Evolutionary conservation across 140 eudicot genomes (phyloP), one percentile per base, ranked within the genome.

Genomic region (Flaveria floridana): DNA sequence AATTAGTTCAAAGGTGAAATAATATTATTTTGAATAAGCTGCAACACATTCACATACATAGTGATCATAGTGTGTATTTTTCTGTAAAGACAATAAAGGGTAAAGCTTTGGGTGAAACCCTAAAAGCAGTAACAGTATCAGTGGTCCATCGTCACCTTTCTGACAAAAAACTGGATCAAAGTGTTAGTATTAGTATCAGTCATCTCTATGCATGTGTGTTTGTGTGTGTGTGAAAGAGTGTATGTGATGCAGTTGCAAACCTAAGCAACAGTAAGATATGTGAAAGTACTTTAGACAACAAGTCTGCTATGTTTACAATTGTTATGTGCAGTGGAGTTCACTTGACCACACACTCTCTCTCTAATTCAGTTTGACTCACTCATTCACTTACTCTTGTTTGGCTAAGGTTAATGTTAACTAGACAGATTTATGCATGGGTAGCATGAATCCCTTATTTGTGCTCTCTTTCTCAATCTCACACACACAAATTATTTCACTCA

Each of bases 81-180:
- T 30, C 69, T 50, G 50, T 34, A 70, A 76, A 66, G 74, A 62
- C 57, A 78, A 55, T 13, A 10, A 50, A 30, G 79, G 77, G 71
- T 53, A 83, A 75, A 78, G 69, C 62, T 65, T 77, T 66, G 79
- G 83, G 84, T 79, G 86, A 83, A 83, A 83, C 84, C 76, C 81
- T 63, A 79, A 83, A 79, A 79, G 72, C 79, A 83, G 86, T 82
- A 66, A 66, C 41, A 79, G 47, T 74, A 63, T 74, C 67, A 75
- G 86, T 83, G 86, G 86, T 83, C 86, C 81, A 79, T 83, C 53
- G 62, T 42, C 74, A 78, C 25, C 61, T 53, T 76, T 75, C 89
- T 85, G 87, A 85, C 86, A 80, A 80, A 74, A 65, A 41, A 53
- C 71, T 65, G 72, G 73, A 80, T 85, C 84, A 80, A 85, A 85